phyloP scores from a whole-genome alignment of 768 basidiomycete genomes.

The Amanita subjunquillea region DNA sequence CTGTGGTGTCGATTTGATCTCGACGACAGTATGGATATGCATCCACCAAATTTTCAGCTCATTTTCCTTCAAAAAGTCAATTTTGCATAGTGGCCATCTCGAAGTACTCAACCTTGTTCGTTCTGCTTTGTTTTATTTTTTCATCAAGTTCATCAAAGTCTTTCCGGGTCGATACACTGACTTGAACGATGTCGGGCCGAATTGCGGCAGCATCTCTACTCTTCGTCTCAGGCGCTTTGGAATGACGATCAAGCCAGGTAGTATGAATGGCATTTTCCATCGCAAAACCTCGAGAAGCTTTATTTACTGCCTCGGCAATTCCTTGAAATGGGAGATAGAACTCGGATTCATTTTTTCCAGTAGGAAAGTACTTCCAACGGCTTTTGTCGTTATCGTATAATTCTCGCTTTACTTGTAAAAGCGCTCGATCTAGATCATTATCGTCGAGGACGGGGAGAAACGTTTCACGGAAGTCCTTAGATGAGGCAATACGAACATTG shows the following conservation, averaged over 20 bases:
- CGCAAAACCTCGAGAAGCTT: not conserved
- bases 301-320: not conserved
- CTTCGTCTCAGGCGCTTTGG: not conserved
- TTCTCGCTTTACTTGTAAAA: not conserved
- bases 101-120: too few relatives aligned
- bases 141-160: not conserved
- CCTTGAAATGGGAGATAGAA: not conserved
- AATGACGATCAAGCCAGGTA: not conserved
- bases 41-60: not conserved
- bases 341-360: not conserved
- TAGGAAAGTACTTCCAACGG: not conserved
- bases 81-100: too few relatives aligned
- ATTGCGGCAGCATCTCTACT: not conserved
- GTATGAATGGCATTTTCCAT: not conserved
- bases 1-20: not conserved
- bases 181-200: not conserved
- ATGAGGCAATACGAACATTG: not conserved
- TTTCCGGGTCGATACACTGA: too few relatives aligned
- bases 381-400: not conserved
- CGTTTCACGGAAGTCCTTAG: not conserved
- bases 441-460: not conserved
- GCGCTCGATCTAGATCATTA: not conserved
- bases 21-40: not conserved
- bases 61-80: too few relatives aligned
- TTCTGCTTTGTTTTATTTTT: not conserved